Conservation (phyloP, 2,329 filamentous ascomycete genomes). For the Colletotrichum shisoi region DNA sequence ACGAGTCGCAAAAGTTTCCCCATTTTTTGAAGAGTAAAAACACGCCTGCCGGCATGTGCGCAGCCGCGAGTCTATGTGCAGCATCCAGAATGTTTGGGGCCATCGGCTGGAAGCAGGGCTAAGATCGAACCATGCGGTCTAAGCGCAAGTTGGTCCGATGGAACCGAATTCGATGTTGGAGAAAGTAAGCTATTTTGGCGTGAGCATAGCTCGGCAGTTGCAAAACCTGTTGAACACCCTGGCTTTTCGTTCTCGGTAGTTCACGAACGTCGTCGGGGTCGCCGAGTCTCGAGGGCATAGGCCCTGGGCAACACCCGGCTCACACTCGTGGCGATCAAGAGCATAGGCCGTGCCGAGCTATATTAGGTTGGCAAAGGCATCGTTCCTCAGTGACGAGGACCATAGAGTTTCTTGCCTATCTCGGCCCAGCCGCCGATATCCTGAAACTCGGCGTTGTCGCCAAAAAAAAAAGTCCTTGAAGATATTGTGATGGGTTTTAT, state of each 20-base stretch:
- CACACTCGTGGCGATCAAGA: conserved; percentile 50
- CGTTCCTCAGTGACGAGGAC: too few species aligned
- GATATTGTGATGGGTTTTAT: conserved; percentile 52
- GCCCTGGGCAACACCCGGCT: conserved; percentile 61
- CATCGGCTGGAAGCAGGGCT: neutral
- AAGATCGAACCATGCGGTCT: neutral
- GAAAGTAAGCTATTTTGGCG: conserved; percentile 50
- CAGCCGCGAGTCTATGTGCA: neutral
- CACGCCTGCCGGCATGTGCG: neutral
- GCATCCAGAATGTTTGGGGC: neutral
- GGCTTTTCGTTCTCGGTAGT: conserved; percentile 58
- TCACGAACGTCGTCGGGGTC: conserved; percentile 59
- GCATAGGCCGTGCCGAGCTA: conserved; percentile 70
- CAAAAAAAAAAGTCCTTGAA: too few species aligned
- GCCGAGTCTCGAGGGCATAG: conserved; percentile 60
- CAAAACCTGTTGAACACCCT: conserved; percentile 53
- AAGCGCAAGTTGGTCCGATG: conserved; percentile 60
- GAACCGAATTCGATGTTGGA: conserved; percentile 63
- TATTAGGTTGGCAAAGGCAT: too few species aligned
- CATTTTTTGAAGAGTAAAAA: neutral
- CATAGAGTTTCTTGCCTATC: too few species aligned
- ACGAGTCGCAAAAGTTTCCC: neutral
- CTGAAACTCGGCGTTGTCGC: too few species aligned
- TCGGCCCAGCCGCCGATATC: too few species aligned
- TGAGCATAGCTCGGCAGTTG: neutral